A percentile compares a stretch with the other conserved stretches of the same genome.
Evolutionary conservation across 1,284 basidiomycete species (phyloP).

Genomic region (Naganishia liquefaciens): DNA sequence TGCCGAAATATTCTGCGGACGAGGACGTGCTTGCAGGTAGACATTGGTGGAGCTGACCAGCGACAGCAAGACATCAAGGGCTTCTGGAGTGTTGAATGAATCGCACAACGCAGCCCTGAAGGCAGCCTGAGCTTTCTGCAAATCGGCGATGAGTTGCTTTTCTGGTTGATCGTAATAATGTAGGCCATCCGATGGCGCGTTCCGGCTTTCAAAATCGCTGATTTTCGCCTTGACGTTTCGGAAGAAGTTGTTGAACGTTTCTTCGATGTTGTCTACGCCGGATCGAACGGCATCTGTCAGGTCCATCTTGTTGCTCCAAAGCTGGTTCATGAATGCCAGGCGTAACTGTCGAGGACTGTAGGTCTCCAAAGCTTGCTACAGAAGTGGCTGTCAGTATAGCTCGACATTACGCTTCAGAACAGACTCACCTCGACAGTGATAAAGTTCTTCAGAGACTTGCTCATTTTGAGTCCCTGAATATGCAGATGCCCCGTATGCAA

Average conservation of each 20-base stretch:
- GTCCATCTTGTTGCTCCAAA: conserved; percentile 92
- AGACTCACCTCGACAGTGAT: conserved; percentile 90
- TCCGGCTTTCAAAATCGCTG: conserved; percentile 51
- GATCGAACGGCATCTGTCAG: conserved; percentile 84
- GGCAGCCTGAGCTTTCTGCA: conserved; percentile 71
- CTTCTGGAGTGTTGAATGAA: conserved; percentile 92
- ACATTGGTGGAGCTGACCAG: conserved; percentile 85
- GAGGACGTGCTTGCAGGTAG: conserved; percentile 65
- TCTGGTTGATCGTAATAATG: conserved; percentile 63
- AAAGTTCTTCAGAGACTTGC: conserved; percentile 98
- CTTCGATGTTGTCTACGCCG: conserved; percentile 85
- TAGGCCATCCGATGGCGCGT: conserved; percentile 50
- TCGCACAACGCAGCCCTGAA: conserved; percentile 94
- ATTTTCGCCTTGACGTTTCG: conserved; percentile 76
- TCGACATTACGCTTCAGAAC: conserved; percentile 5
- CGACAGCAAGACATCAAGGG: conserved; percentile 74
- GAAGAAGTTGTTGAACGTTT: conserved; percentile 94
- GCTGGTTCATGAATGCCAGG: conserved; percentile 87
- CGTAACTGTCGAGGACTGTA: conserved; percentile 87
- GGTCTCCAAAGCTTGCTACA: conserved; percentile 81
- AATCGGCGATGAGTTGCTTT: conserved; percentile 66
- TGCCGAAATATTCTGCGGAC: conserved; percentile 64
- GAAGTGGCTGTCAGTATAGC: conserved; percentile 28
- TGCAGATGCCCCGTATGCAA: conserved; percentile 97
- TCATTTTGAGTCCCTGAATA: conserved; percentile 99